Percentiles rank a stretch among this genome's conserved stretches.
Conservation (phyloP, 225 moss, liverwort and hornwort genomes). For the Sphagnum tenellum region DNA sequence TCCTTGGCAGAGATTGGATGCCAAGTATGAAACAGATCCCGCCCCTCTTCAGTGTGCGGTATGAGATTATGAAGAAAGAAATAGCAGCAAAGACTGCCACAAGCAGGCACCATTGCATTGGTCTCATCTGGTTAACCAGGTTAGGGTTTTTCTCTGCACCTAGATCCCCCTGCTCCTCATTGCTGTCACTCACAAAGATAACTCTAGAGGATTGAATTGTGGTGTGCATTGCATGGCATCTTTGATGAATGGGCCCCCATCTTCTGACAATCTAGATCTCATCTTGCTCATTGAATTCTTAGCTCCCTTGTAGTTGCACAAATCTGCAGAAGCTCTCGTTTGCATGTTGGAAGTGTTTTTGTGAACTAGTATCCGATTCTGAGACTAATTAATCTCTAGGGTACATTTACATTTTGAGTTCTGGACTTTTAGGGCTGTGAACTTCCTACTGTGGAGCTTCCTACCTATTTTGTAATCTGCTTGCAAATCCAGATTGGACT, state of each 20-base stretch:
- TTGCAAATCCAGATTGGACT: constrained; percentile 72
- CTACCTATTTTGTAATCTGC: constrained; percentile 63
- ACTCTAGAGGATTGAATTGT: no score
- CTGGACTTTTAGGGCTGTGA: constrained; percentile 57
- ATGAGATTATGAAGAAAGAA: constrained; percentile 74
- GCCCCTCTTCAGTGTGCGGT: constrained; percentile 32
- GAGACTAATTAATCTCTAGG: no score
- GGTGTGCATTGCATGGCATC: no score
- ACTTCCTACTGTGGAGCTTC: constrained; percentile 67
- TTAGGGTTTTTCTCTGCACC: constrained; percentile 5
- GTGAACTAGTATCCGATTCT: no score
- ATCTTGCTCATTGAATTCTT: neutral
- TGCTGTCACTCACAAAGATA: no score
- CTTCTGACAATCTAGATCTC: neutral
- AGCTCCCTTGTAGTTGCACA: no score
- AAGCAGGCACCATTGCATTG: constrained; percentile 76
- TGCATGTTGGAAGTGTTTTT: no score
- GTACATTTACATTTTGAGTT: neutral
- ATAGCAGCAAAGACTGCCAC: constrained; percentile 67
- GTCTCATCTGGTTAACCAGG: constrained; percentile 91
- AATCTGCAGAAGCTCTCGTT: no score
- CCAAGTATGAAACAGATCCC: constrained; percentile 60
- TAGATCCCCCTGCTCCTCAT: no score
- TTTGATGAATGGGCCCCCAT: no score
- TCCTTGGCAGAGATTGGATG: constrained; percentile 55